Evolutionary conservation across 495 filamentous ascomycete species (phyloP).

Genomic region (Penicillium diatomitis): DNA sequence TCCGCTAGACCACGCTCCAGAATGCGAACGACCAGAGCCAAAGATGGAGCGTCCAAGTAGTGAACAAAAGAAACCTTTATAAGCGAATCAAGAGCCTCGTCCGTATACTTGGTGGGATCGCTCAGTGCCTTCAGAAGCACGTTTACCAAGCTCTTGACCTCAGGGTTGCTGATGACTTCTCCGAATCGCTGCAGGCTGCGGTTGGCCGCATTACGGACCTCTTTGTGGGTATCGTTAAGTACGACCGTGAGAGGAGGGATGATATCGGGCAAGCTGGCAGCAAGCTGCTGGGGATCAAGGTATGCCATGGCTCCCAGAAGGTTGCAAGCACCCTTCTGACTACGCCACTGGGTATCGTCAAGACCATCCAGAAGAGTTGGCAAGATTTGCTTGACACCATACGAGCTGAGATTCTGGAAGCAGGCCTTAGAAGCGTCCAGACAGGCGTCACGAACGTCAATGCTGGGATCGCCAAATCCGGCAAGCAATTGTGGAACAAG

Average conservation of each 20-base stretch:
- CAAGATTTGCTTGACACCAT: constrained; percentile 87
- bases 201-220: constrained; percentile 85
- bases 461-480: constrained; percentile 79
- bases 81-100: constrained; percentile 83
- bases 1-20: constrained; percentile 87
- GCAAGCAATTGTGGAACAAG: constrained; percentile 84
- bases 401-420: constrained; percentile 87
- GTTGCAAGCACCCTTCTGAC: constrained; percentile 96
- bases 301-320: constrained; percentile 97
- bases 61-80: constrained; percentile 96
- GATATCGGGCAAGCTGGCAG: constrained; percentile 85
- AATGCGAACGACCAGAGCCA: constrained; percentile 90
- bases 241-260: constrained; percentile 91
- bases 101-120: constrained; percentile 94
- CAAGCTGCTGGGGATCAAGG: constrained; percentile 87
- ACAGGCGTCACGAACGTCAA: constrained; percentile 86
- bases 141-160: constrained; percentile 82
- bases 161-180: constrained; percentile 95
- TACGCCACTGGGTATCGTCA: constrained; percentile 92
- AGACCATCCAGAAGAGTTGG: constrained; percentile 88
- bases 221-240: constrained; percentile 95
- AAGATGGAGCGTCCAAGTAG: constrained; percentile 89
- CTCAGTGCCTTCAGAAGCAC: constrained; percentile 93
- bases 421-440: constrained; percentile 89
- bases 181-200: constrained; percentile 94